phyloP scores from a whole-genome alignment of 257 asterid genomes.

The Coffea canephora region DNA sequence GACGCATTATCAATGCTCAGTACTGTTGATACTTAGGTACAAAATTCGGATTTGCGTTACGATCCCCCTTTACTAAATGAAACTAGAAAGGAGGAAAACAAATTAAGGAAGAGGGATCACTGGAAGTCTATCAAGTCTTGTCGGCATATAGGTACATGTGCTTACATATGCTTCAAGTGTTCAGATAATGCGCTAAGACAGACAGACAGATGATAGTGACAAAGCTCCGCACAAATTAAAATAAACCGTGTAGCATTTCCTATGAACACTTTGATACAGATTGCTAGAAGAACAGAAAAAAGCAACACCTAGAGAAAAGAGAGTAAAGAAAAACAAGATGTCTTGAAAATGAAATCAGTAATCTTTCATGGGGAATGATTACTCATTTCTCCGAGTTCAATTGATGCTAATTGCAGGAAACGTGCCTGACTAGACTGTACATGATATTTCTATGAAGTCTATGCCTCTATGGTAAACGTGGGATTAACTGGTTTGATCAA shows the following conservation, averaged over 20 bases:
- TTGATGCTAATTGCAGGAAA: conserved; percentile 30
- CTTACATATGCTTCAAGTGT: not conserved
- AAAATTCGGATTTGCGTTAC: not conserved
- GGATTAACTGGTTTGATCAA: conserved; percentile 13
- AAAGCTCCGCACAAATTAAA: not conserved
- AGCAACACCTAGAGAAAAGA: conserved; percentile 31
- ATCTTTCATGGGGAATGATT: conserved; percentile 20
- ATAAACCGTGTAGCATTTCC: not conserved
- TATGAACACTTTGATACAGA: conserved; percentile 2
- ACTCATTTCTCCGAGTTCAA: conserved; percentile 21
- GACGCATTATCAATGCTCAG: not conserved
- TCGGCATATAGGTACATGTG: not conserved
- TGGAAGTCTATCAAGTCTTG: not conserved
- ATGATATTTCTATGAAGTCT: not conserved
- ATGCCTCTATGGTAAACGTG: conserved; percentile 27
- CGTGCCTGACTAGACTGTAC: conserved; percentile 37
- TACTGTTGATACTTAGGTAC: not conserved
- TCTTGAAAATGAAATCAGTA: conserved; percentile 31
- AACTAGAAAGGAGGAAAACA: not conserved
- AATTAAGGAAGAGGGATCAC: not conserved
- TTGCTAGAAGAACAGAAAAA: conserved; percentile 24
- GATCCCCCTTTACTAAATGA: not conserved
- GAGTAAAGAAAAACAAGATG: conserved; percentile 19
- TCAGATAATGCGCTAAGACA: not conserved
- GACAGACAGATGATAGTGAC: not conserved